Conservation (phyloP, 2,329 filamentous ascomycete genomes). For the Colletotrichum sp. region DNA sequence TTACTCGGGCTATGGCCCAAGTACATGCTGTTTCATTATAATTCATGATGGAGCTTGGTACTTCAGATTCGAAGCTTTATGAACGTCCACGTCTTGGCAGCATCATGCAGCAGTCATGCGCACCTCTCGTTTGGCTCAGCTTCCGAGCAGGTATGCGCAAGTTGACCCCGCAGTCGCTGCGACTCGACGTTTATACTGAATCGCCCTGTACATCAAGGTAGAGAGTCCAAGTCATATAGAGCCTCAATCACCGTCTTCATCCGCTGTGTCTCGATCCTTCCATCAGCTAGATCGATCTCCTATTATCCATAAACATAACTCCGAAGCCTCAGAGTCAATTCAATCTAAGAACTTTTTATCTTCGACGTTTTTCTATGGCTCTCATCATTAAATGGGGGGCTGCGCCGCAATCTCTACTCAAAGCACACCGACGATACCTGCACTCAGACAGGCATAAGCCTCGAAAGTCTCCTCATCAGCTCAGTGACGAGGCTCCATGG, state of each 20-base stretch:
- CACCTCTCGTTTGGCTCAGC: not conserved
- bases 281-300: not conserved
- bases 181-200: not conserved
- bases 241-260: not conserved
- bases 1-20: not conserved
- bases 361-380: not conserved
- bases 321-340: not conserved
- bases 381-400: not conserved
- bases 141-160: slow-evolving; percentile 10
- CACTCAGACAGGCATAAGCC: not conserved
- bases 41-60: not conserved
- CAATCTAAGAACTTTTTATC: too few relatives aligned
- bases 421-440: not conserved
- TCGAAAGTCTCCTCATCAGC: not conserved
- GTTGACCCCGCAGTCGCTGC: not conserved
- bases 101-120: not conserved
- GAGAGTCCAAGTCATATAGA: not conserved
- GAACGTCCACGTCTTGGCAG: not conserved
- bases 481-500: not conserved
- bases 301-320: not conserved
- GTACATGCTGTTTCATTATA: not conserved
- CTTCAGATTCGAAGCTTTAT: not conserved
- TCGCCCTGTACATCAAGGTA: not conserved
- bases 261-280: not conserved
- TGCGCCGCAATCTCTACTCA: not conserved